Evolutionary conservation across 208 protist genomes (phyloP), one percentile per base, ranked within the genome.

Genomic region (Phytomonas sp.): DNA sequence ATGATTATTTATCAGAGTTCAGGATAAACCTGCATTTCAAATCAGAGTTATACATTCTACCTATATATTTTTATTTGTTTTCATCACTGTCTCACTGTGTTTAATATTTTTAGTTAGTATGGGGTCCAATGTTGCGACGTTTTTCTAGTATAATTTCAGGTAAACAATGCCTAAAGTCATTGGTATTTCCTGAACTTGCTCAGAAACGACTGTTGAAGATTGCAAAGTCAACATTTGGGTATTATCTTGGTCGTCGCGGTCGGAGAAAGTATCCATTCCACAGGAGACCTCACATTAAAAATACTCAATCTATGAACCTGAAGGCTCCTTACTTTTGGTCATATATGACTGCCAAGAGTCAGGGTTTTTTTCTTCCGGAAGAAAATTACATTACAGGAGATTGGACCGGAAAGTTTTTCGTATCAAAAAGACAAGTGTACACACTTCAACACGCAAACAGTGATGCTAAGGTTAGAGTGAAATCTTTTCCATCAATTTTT

Each of bases 331-430:
- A 96, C 68, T 94, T 82, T 71, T 96, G 91, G 88, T 89, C 81
- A 31, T 94, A 83, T 56, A 94, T 94, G 91, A 93, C 91, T 12
- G 80, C 85, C 0, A 94, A 94, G 64, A 89, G 86, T 64, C 91
- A 87, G 69, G 71, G 78, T 0, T 77, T 82, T 73, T 96, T 92
- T 56, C 68, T 96, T 11, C 92, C 92, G 0, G 78, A 91, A 64
- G 89, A 96, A 37, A 96, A 96, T 73, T 96, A 96, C 77, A 94
- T 96, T 30, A 94, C 89, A 14, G 92, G 89, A 30, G 92, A 96
- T 42, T 96, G 92, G 89, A 96, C 92, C 5, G 92, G 92, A 0
- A 93, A 94, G 71, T 96, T 94, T 49, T 96, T 94, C 73, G 86
- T 96, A 29, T 88, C 88, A 19, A 92, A 87, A 61, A 79, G 88